Evolutionary conservation across 371 early-diverging fungal species (phyloP).

Genomic region (Saksenaea oblongispora): DNA sequence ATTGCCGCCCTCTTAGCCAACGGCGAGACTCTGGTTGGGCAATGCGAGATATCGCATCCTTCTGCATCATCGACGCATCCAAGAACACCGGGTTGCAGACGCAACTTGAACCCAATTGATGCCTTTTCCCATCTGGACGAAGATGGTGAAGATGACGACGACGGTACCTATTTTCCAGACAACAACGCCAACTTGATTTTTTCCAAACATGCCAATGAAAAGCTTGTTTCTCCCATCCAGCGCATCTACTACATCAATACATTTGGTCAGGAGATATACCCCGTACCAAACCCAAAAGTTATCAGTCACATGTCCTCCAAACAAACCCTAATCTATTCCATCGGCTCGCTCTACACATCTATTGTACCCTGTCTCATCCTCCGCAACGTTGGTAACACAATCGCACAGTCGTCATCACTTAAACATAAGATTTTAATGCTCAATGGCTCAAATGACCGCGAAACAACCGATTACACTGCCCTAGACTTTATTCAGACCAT

Average conservation of each 20-base stretch:
- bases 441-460: slow-evolving; percentile 66
- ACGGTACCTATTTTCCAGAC: background rate
- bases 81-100: background rate
- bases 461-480: slow-evolving; percentile 61
- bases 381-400: slow-evolving; percentile 54
- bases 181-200: slow-evolving; percentile 44
- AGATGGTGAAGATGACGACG: slow-evolving; percentile 7
- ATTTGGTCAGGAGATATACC: slow-evolving; percentile 62
- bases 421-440: slow-evolving; percentile 61
- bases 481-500: slow-evolving; percentile 66
- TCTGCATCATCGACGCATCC: slow-evolving; percentile 18
- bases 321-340: slow-evolving; percentile 58
- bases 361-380: slow-evolving; percentile 65
- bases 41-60: slow-evolving; percentile 70
- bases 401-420: slow-evolving; percentile 48
- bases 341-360: slow-evolving; percentile 65
- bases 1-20: slow-evolving; percentile 65
- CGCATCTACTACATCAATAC: slow-evolving; percentile 59
- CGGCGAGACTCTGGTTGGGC: slow-evolving; percentile 56
- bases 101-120: slow-evolving; percentile 24
- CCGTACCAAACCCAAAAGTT: slow-evolving; percentile 56
- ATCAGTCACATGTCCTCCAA: slow-evolving; percentile 41
- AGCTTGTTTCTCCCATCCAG: slow-evolving; percentile 48
- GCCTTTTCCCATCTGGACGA: slow-evolving; percentile 24
- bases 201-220: slow-evolving; percentile 29